Evolutionary conservation across 2,329 filamentous ascomycete genomes (phyloP), one percentile per base, ranked within the genome.

Genomic region (Emergomyces pasteurianus): DNA sequence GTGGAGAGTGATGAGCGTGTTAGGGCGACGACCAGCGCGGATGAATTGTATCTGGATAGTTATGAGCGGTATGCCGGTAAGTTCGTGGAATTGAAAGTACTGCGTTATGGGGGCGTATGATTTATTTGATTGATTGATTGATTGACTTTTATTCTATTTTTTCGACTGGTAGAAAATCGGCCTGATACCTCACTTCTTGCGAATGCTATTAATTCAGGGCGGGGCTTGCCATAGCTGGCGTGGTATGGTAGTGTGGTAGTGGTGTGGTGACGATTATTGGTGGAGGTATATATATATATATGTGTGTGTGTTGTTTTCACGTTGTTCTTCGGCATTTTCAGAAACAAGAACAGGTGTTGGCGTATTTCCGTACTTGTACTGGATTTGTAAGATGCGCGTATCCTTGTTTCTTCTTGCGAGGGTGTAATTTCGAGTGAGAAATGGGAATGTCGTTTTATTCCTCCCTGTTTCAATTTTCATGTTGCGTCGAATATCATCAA

Each of bases 11-110:
- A 89, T 63, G 78, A 79, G 40, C 81, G 84, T 62, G 80, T 92
- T 8, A 78, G 78, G 70, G 82, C 81, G 36, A 92, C 88, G 16
- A 88, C 84, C 26, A 89, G 86, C 69, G 78, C 77, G 2, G 82
- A 86, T 64, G 80, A 84, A 53, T 73, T 88, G 60, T 89, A 89
- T 68, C 71, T 86, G 61, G 86, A 88, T 67, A 86, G 83, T 63
- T 81, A 90, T 80, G 72, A 83, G 77, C 65, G 86, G 79, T 81
- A 82, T 80, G 79, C 78, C 70, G 78, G 80, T 81, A 66, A 73
- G 78, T 77, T 16, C 3, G 47, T 54, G 53, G 7, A 31, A 31
- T 31, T 31, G 31, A 31, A 31, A 31, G 31, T 31, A 31, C 3
- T 31, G 31, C 31, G 31, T 31, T 31, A 31, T 31, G 31, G 31